These are phyloP conservation scores for Nicotiana obtusifolia DNA, from an alignment of 257 asterid species.

Conservation along the genomic window DNA sequence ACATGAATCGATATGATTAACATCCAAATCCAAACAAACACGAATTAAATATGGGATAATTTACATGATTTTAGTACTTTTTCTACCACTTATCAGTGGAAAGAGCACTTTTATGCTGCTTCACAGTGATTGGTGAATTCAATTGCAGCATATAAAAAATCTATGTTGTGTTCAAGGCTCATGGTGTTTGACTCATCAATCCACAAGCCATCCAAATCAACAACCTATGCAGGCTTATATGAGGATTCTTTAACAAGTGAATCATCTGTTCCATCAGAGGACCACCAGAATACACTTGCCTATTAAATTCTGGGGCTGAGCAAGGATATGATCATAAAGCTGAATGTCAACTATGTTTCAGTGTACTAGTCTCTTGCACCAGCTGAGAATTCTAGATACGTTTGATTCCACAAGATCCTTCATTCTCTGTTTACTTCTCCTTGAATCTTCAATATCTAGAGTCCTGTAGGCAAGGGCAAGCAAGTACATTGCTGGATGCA, in stretches of 20 bases:
- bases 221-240: neutral
- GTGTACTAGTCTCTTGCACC: conserved; percentile 46
- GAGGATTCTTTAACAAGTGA: neutral
- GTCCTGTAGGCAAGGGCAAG: conserved; percentile 89
- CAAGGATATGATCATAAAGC: neutral
- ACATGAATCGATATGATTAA: no score
- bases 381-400: conserved; percentile 42
- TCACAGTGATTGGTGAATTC: neutral
- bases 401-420: conserved; percentile 57
- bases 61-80: no score
- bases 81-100: no score
- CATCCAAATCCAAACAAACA: no score
- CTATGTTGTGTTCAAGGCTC: neutral
- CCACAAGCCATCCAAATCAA: neutral
- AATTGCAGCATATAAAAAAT: neutral
- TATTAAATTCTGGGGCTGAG: neutral
- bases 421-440: conserved; percentile 41
- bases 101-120: neutral
- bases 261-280: neutral
- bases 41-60: no score
- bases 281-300: neutral
- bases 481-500: conserved; percentile 91
- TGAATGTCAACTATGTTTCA: neutral
- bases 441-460: conserved; percentile 72
- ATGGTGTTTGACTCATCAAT: neutral